phyloP scores from a whole-genome alignment of 2,329 filamentous ascomycete genomes.

The Botrytis tulipae region DNA sequence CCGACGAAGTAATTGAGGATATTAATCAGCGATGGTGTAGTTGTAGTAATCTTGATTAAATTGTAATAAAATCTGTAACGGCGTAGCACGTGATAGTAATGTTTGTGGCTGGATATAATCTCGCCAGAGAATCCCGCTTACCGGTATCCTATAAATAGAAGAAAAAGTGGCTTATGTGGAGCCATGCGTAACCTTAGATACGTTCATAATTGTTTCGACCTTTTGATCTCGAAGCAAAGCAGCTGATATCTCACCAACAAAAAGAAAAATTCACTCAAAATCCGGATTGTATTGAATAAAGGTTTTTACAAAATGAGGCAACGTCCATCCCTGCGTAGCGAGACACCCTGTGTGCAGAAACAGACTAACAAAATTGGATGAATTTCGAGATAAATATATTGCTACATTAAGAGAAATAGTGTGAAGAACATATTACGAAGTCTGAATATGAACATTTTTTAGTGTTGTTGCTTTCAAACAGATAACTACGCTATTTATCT shows the following conservation, averaged over 20 bases:
- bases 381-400: too few species aligned
- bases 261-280: neutral
- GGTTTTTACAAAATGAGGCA: neutral
- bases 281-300: neutral
- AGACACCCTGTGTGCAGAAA: too few species aligned
- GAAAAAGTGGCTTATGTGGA: neutral
- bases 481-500: too few species aligned
- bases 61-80: neutral
- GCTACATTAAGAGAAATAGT: too few species aligned
- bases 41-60: neutral
- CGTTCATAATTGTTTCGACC: neutral
- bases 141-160: neutral
- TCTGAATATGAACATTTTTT: too few species aligned
- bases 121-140: neutral
- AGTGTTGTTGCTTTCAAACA: too few species aligned
- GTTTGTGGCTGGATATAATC: neutral
- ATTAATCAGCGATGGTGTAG: neutral
- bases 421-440: too few species aligned
- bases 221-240: neutral
- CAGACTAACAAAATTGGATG: too few species aligned
- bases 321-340: too few species aligned
- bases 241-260: neutral
- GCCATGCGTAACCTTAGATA: neutral
- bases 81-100: neutral
- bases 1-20: neutral